Evolutionary conservation across 805 yeast species (phyloP).

Genomic region (Hanseniaspora meyeri): DNA sequence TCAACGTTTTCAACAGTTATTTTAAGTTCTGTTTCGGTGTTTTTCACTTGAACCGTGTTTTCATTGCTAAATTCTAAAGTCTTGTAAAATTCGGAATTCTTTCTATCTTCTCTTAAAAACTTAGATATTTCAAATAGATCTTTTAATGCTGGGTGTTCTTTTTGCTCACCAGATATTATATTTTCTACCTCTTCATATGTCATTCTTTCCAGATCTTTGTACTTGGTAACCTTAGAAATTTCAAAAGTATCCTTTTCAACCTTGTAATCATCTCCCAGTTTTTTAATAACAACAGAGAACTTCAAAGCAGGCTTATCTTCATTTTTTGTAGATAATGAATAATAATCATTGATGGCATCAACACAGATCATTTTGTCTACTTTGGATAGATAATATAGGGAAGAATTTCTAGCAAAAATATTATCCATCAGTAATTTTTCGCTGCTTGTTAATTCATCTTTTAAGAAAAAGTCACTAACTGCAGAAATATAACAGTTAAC

Average conservation of each 20-base stretch:
- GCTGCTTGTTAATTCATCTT: neutral
- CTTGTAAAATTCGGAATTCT: neutral
- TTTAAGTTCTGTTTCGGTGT: too few relatives aligned
- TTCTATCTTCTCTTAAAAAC: neutral
- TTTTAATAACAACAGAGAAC: neutral
- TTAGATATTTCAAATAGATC: neutral
- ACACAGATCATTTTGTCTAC: neutral
- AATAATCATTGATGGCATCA: neutral
- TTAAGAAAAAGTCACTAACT: constrained; percentile 26
- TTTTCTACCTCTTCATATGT: constrained; percentile 3
- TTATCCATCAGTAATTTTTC: neutral
- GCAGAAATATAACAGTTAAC: neutral
- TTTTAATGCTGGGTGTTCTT: neutral
- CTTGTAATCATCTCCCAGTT: neutral
- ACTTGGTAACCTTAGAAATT: neutral
- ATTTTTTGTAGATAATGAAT: neutral
- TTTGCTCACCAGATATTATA: neutral
- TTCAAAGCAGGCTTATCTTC: neutral
- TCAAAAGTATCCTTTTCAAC: neutral
- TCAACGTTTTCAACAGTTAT: constrained; percentile 10
- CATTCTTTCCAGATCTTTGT: neutral
- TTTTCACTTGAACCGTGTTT: neutral
- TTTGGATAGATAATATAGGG: neutral
- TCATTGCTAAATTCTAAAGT: neutral
- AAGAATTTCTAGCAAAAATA: neutral